Base-by-base conservation (phyloP, 2,329 filamentous ascomycete genomes). In the Mycogone perniciosa region DNA sequence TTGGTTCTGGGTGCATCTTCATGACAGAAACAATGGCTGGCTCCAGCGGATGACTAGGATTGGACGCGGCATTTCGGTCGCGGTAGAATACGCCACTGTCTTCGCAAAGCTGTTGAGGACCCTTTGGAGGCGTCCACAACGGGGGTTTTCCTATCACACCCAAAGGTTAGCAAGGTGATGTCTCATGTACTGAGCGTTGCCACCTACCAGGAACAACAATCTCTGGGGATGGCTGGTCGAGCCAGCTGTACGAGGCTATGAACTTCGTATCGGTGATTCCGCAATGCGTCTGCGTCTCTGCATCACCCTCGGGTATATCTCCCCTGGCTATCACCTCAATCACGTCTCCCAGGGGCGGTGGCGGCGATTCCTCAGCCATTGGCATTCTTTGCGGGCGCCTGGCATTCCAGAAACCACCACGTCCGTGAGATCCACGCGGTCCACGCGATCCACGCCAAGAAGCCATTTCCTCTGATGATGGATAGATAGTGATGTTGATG, bases 31-130 rank as follows among this genome's bases (percentile, higher is more conserved):
- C 57, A 6, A 80, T 67, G 0, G 74, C 68, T 1, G 80, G 73
- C 49, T 81, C 76, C 20, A 76, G 66, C 0, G 78, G 77, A 57
- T 80, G 73, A 2, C 59, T 57, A 2, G 77, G 72, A 49, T 68
- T 79, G 3, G 65, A 67, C 0, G 76, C 76, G 0, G 77, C 73
- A 52, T 83, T 83, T 3, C 67, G 61, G 57, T 84, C 80, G 3
- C 77, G 75, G 53, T 71, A 81, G 57, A 75, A 82, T 0, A 65
- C 57, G 2, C 76, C 76, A 6, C 54, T 59, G 54, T 83, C 80
- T 57, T 74, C 62, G 4, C 56, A 31, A 8, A 74, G 43, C 34
- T 48, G 50, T 37, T 34, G 54, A 31, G 61, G 43, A 29, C 29
- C 46, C 20, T 41, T 54, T 7, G 62, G 66, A 42, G 68, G 57